Percentiles rank a stretch among this genome's conserved stretches.
These are phyloP conservation scores for Monotropa hypopitys DNA, from an alignment of 179 eudicot genomes.

Conservation along the genomic window DNA sequence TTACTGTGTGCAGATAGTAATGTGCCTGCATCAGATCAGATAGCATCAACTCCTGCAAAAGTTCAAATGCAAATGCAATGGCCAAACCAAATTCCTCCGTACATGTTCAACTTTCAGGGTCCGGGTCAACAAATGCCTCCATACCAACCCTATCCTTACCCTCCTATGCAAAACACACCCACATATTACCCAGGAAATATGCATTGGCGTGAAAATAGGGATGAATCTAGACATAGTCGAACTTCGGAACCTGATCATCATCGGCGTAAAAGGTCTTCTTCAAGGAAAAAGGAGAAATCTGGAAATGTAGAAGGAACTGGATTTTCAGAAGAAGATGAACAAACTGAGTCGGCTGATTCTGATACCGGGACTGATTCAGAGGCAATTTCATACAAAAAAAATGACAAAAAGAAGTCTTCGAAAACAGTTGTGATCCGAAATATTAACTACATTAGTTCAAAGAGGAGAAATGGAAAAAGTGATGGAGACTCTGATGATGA, in stretches of 20 bases:
- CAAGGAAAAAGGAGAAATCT: slow-evolving; percentile 31
- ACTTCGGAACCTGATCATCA: slow-evolving; percentile 3
- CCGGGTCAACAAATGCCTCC: slow-evolving; percentile 20
- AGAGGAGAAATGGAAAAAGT: slow-evolving; percentile 24
- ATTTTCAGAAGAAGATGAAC: slow-evolving; percentile 32
- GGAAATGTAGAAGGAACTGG: slow-evolving; percentile 11
- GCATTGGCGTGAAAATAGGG: slow-evolving; percentile 29
- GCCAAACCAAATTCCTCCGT: slow-evolving; percentile 42
- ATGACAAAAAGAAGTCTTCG: slow-evolving; percentile 29
- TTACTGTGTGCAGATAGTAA: slow-evolving; percentile 15
- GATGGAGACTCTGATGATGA: slow-evolving; percentile 18
- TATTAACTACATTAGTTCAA: slow-evolving; percentile 42
- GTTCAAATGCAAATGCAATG: slow-evolving; percentile 32
- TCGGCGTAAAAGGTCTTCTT: slow-evolving; percentile 16
- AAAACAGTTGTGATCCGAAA: slow-evolving; percentile 44
- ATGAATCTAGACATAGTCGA: slow-evolving; percentile 16
- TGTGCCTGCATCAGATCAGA: slow-evolving; percentile 19
- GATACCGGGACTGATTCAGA: slow-evolving; percentile 24
- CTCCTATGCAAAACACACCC: slow-evolving; percentile 20
- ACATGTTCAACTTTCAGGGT: slow-evolving; percentile 34
- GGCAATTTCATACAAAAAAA: slow-evolving; percentile 15
- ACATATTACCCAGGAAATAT: slow-evolving; percentile 36
- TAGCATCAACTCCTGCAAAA: slow-evolving; percentile 19
- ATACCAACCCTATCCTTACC: slow-evolving; percentile 33
- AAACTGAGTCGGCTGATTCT: slow-evolving; percentile 22